Percentiles rank a stretch among this genome's conserved stretches.
Conservation (phyloP, 306 rosid species). For the Dryas octopetala region DNA sequence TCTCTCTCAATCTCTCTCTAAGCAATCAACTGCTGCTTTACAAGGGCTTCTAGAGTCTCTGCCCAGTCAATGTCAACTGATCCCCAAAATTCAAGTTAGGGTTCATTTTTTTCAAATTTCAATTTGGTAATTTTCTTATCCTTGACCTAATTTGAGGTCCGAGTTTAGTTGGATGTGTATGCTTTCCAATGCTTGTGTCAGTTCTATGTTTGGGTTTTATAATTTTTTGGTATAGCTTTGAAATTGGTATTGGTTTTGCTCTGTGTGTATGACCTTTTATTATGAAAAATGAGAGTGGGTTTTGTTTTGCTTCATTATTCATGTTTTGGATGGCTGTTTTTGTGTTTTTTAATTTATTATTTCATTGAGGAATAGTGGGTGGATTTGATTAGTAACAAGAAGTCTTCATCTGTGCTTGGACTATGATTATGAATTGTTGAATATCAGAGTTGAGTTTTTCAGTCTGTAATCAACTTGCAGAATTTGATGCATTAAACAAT, state of each 20-base stretch:
- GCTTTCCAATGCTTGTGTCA: neutral
- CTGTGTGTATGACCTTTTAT: neutral
- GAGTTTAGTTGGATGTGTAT: conserved; percentile 15
- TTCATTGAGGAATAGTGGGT: neutral
- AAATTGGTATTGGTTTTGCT: neutral
- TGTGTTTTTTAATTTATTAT: neutral
- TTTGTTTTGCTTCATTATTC: neutral
- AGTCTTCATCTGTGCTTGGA: conserved; percentile 1
- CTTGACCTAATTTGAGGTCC: neutral
- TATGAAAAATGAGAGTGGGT: neutral
- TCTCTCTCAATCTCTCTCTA: neutral
- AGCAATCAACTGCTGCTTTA: conserved; percentile 11
- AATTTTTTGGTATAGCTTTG: neutral
- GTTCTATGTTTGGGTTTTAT: neutral
- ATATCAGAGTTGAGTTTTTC: neutral
- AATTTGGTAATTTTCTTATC: conserved; percentile 18
- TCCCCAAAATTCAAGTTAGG: conserved; percentile 8
- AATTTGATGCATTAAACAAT: too few relatives aligned
- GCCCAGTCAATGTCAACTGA: conserved; percentile 7
- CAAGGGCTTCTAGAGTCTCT: neutral
- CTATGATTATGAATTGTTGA: neutral
- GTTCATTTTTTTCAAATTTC: conserved; percentile 1
- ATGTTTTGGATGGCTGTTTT: neutral
- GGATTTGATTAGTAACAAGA: conserved; percentile 7
- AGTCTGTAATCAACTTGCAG: neutral